Evolutionary conservation across 768 basidiomycete genomes (phyloP).

Genomic region (Tricholoma sp.): DNA sequence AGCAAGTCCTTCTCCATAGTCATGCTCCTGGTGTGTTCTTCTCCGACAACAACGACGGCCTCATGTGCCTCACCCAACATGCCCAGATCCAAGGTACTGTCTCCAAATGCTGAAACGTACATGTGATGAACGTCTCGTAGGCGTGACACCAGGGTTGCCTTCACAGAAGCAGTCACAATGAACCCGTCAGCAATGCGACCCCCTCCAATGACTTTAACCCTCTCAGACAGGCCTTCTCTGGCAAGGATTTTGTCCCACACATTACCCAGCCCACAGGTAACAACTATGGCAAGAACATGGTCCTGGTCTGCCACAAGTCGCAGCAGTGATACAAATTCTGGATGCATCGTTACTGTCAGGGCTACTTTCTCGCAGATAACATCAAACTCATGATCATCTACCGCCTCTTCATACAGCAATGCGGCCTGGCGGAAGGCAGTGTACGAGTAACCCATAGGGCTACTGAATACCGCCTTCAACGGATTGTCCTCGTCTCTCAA

Average conservation of each 20-base stretch:
- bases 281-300: not conserved
- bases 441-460: conserved; percentile 1
- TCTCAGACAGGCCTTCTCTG: not conserved
- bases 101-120: not conserved
- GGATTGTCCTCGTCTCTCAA: not conserved
- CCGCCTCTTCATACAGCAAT: not conserved
- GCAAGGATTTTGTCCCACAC: conserved; percentile 1
- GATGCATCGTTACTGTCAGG: conserved; percentile 1
- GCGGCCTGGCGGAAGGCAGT: not conserved
- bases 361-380: conserved; percentile 1
- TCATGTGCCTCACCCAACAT: conserved; percentile 1
- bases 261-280: conserved; percentile 1
- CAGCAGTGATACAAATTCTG: not conserved
- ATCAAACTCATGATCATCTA: not conserved
- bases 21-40: not conserved
- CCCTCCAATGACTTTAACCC: not conserved
- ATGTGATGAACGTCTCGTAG: not conserved
- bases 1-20: conserved; percentile 1
- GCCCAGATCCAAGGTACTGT: not conserved
- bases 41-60: not conserved
- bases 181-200: not conserved
- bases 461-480: not conserved
- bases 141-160: not conserved
- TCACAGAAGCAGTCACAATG: not conserved
- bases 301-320: conserved; percentile 1